These are phyloP conservation scores for Picea glauca DNA, from an alignment of 75 land plant genomes.

Conservation along the genomic window DNA sequence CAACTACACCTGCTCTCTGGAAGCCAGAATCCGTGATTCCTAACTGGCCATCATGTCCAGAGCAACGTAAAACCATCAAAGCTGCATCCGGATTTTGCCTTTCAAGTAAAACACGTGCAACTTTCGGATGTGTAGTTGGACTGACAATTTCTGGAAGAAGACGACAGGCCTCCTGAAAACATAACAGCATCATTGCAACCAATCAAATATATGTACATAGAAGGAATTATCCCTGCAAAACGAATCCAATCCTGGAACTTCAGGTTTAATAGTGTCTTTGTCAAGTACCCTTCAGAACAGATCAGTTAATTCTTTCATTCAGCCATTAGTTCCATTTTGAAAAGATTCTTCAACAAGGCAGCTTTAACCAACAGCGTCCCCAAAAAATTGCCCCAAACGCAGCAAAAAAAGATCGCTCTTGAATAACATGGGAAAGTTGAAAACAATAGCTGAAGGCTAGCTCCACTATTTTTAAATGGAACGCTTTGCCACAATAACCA, in stretches of 20 bases:
- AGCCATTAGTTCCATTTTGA: too few relatives aligned
- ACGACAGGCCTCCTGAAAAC: constrained; percentile 65
- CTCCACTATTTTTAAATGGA: too few relatives aligned
- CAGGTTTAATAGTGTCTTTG: neutral
- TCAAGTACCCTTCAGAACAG: too few relatives aligned
- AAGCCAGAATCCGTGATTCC: constrained; percentile 2
- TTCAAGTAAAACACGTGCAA: constrained; percentile 79
- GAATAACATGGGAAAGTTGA: too few relatives aligned
- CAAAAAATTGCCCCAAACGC: too few relatives aligned
- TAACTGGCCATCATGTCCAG: constrained; percentile 52
- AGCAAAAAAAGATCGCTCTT: too few relatives aligned
- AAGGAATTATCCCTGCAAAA: neutral
- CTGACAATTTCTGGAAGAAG: constrained; percentile 85
- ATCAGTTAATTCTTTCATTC: too few relatives aligned
- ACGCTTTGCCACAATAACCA: too few relatives aligned
- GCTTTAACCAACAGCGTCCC: too few relatives aligned
- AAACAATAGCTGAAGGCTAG: too few relatives aligned
- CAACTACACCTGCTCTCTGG: constrained; percentile 21
- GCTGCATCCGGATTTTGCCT: constrained; percentile 74
- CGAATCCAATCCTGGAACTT: neutral
- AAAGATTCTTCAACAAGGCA: too few relatives aligned
- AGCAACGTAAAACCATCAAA: constrained; percentile 70
- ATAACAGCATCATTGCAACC: constrained; percentile 5
- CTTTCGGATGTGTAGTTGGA: constrained; percentile 72
- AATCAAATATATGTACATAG: neutral